Evolutionary conservation across 1,284 basidiomycete species (phyloP).

Genomic region (Rugosomyces carneus): DNA sequence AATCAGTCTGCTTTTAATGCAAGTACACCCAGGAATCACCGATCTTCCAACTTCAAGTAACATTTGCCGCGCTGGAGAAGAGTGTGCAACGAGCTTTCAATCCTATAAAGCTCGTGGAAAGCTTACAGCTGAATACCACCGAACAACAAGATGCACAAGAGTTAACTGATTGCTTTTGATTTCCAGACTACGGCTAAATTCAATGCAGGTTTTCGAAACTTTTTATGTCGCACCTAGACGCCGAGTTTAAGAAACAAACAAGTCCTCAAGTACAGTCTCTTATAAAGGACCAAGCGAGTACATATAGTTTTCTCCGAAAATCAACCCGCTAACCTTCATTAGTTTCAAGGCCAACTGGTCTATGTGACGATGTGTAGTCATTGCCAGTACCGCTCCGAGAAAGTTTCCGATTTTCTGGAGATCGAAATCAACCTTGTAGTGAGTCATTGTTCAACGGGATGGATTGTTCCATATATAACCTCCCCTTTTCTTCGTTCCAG

Average conservation of each 20-base stretch:
- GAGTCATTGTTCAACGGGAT: not conserved
- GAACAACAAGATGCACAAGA: conserved; percentile 96
- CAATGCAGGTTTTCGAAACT: conserved; percentile 82
- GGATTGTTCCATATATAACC: not conserved
- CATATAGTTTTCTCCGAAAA: not conserved
- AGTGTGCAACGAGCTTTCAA: conserved; percentile 69
- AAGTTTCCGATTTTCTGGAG: conserved; percentile 69
- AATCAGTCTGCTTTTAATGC: conserved; percentile 6
- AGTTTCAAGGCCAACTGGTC: conserved; percentile 83
- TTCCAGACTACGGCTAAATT: not conserved
- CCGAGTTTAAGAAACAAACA: conserved; percentile 76
- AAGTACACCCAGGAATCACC: conserved; percentile 52
- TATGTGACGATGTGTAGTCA: conserved; percentile 73
- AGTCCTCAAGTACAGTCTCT: conserved; percentile 56
- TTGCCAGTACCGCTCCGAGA: conserved; percentile 67
- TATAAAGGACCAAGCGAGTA: conserved; percentile 59
- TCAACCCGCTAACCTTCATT: conserved; percentile 6
- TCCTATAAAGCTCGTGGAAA: conserved; percentile 77
- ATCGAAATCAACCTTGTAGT: conserved; percentile 82
- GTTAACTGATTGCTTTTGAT: conserved; percentile 37
- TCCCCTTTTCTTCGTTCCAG: conserved; percentile 29
- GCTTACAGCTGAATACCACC: conserved; percentile 68
- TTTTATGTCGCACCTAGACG: conserved; percentile 82
- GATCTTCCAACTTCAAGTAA: conserved; percentile 68
- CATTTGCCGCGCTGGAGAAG: conserved; percentile 78